Evolutionary conservation across 805 yeast genomes (phyloP).

Genomic region (Monosporozyma yasuniensis): DNA sequence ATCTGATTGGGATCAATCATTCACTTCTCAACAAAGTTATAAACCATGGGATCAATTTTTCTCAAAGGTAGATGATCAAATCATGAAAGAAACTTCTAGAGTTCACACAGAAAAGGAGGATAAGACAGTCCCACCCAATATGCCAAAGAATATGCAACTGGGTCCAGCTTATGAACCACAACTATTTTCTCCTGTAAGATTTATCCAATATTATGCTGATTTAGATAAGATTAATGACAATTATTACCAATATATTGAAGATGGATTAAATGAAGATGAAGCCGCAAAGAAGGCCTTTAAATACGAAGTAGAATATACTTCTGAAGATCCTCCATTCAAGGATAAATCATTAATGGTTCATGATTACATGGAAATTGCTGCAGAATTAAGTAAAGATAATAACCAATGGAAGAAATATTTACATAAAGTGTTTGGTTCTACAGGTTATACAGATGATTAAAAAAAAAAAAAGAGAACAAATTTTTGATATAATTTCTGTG

Average conservation of each 20-base stretch:
- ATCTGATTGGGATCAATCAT: slow-evolving; percentile 35
- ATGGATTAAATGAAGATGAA: slow-evolving; percentile 55
- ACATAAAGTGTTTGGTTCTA: slow-evolving; percentile 51
- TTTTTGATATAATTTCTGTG: too few species aligned
- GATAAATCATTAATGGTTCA: slow-evolving; percentile 49
- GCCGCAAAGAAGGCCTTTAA: slow-evolving; percentile 38
- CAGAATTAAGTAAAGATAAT: slow-evolving; percentile 42
- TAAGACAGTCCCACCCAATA: slow-evolving; percentile 51
- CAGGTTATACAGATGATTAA: slow-evolving; percentile 48
- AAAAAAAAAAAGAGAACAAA: too few species aligned
- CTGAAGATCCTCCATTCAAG: slow-evolving; percentile 49
- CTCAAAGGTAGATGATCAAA: slow-evolving; percentile 36
- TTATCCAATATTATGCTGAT: slow-evolving; percentile 69
- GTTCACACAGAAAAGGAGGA: slow-evolving; percentile 30
- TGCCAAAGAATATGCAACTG: slow-evolving; percentile 43
- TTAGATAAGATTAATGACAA: slow-evolving; percentile 39
- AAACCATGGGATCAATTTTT: slow-evolving; percentile 56
- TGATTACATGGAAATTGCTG: slow-evolving; percentile 54
- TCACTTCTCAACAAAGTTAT: slow-evolving; percentile 6
- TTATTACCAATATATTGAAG: slow-evolving; percentile 37
- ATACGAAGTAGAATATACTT: slow-evolving; percentile 60
- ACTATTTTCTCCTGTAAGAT: slow-evolving; percentile 61
- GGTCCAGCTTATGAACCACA: slow-evolving; percentile 78
- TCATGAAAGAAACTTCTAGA: background rate
- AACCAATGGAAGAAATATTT: slow-evolving; percentile 49